Conservation (phyloP, 805 yeast species). For the Ogataea polymorpha region DNA sequence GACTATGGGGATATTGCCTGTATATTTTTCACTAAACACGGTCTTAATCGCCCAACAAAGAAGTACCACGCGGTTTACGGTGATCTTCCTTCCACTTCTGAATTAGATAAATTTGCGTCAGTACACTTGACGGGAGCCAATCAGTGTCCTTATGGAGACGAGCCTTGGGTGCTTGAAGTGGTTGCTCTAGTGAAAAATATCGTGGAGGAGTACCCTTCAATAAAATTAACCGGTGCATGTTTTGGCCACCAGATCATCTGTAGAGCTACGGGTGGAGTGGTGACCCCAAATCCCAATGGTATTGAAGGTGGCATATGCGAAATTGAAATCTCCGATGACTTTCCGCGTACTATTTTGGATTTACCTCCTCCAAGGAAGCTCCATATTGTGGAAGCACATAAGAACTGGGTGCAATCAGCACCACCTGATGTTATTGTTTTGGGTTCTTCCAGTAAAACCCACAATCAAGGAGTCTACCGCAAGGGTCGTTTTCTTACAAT, state of each 20-base stretch:
- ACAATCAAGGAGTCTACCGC: constrained; percentile 63
- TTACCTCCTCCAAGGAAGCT: constrained; percentile 2
- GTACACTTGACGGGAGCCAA: constrained; percentile 54
- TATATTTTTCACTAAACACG: constrained; percentile 9
- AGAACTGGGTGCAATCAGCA: constrained; percentile 8
- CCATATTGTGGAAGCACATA: constrained; percentile 10
- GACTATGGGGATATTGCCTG: constrained; percentile 11
- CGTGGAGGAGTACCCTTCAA: constrained; percentile 15
- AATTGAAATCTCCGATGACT: constrained; percentile 38
- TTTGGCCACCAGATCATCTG: constrained; percentile 85
- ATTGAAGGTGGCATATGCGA: constrained; percentile 70
- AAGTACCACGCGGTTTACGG: constrained; percentile 10
- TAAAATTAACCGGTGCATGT: constrained; percentile 71
- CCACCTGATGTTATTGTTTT: constrained; percentile 6
- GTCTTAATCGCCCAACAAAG: constrained; percentile 9
- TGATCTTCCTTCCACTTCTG: constrained; percentile 19
- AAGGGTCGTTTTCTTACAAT: constrained; percentile 55
- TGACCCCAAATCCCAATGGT: constrained; percentile 56
- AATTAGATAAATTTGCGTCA: constrained; percentile 35
- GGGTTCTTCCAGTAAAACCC: constrained; percentile 6
- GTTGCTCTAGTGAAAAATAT: constrained; percentile 33
- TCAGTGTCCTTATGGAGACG: constrained; percentile 42
- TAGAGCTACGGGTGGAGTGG: constrained; percentile 59
- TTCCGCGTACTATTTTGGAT: constrained; percentile 13
- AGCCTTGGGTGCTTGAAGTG: constrained; percentile 41